Base-by-base conservation (phyloP, 2,329 filamentous ascomycete species). In the Cladobotryum protrusum region DNA sequence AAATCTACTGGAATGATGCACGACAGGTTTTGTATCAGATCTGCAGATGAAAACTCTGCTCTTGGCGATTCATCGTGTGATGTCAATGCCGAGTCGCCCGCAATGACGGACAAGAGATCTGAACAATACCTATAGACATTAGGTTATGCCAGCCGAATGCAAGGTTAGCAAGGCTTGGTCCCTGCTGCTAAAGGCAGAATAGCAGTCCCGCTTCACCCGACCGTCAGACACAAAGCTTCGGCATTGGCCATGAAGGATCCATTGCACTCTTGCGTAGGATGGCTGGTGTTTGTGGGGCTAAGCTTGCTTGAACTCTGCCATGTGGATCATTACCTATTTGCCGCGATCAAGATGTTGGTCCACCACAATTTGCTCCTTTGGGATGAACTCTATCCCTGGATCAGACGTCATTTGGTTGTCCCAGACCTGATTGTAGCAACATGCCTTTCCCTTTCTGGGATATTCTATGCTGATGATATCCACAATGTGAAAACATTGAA, bases 371-470 rank as follows among this genome's bases (percentile, higher is more conserved):
- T 32, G 17, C 40, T 48, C 17, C 40, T 43, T 41, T 17, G 33
- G 32, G 34, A 42, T 43, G 35, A 34, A 8, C 33, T 47, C 34
- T 48, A 33, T 13, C 46, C 13, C 37, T 41, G 6, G 4, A 15
- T 34, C 29, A 41, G 29, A 48, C 40, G 41, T 51, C 45, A 48
- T 36, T 40, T 2, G 34, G 34, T 33, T 24, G 29, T 48, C 29
- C 45, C 37, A 50, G 43, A 35, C 36, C 20, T 35, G 36, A 14
- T n/a, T 17, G 37, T 19, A 18, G 47, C 37, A 42, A 39, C 48
- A 19, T 29, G 29, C 15, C 20, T 19, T 15, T 42, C 39, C 39
- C 18, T 42, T 42, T 1, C 15, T 18, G 17, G 39, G 18, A 20
- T 42, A 20, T 42, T 20, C 12, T 15, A 19, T 18, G 15, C 6